Percentiles rank a stretch among this genome's conserved stretches.
These are phyloP conservation scores for Gymnopus androsaceus DNA, from an alignment of 1,284 basidiomycete genomes.

Conservation along the genomic window DNA sequence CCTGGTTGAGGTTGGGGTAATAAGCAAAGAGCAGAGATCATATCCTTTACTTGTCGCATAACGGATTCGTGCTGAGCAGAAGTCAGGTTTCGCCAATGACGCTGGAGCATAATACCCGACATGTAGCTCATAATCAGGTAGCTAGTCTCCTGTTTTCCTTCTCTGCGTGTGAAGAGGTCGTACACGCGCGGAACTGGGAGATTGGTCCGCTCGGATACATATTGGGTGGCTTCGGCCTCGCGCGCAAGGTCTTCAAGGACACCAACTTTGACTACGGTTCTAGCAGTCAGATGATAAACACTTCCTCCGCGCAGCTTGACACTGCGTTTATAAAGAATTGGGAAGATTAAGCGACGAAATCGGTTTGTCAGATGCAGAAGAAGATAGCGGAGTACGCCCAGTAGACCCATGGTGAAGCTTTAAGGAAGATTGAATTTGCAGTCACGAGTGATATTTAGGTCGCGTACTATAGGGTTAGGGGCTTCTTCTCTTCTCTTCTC, in stretches of 20 bases:
- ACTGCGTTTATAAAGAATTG: no score
- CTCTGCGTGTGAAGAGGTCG: neutral
- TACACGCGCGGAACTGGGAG: neutral
- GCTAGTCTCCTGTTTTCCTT: neutral
- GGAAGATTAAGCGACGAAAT: no score
- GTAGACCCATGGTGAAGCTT: no score
- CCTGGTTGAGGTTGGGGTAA: neutral
- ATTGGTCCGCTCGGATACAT: neutral
- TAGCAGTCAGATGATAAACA: neutral
- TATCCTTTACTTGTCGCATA: neutral
- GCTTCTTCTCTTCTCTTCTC: no score
- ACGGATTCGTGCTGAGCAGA: neutral
- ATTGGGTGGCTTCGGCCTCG: neutral
- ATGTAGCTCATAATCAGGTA: neutral
- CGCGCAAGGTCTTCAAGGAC: neutral
- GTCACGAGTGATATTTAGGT: no score
- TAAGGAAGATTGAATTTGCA: no score
- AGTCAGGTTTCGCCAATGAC: neutral
- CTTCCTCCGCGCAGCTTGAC: neutral
- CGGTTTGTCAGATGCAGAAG: no score
- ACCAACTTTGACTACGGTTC: neutral
- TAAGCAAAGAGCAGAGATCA: neutral
- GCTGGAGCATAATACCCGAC: neutral
- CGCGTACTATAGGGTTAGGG: no score
- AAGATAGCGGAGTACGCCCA: no score